Evolutionary conservation across 257 asterid species (phyloP).

Genomic region (Ligustrum vulgare): DNA sequence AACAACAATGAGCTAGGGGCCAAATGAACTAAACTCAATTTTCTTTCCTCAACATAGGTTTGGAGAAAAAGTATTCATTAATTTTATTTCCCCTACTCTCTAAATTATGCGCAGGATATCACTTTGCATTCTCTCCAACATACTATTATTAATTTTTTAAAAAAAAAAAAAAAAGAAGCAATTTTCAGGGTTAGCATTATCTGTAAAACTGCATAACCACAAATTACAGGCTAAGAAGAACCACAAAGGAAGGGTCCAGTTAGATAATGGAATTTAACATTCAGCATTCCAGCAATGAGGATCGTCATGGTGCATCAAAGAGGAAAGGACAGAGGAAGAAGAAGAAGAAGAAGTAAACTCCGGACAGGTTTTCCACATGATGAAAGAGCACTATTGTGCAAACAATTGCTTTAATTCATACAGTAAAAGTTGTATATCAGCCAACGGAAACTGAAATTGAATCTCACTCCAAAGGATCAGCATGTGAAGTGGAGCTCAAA

Average conservation of each 20-base stretch:
- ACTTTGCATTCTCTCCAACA: not conserved
- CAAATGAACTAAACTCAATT: not conserved
- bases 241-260: conserved; percentile 4
- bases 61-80: not conserved
- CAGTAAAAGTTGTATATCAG: not conserved
- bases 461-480: conserved; percentile 64
- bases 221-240: conserved; percentile 2
- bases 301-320: not conserved
- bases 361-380: not conserved
- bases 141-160: no score
- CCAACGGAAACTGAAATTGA: conserved; percentile 11
- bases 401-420: not conserved
- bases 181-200: not conserved
- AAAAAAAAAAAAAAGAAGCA: not conserved
- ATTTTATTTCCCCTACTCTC: not conserved
- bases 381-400: not conserved
- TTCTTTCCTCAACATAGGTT: not conserved
- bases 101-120: not conserved
- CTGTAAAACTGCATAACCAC: not conserved
- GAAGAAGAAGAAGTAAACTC: conserved; percentile 8
- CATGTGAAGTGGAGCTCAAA: conserved; percentile 42
- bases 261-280: conserved; percentile 8
- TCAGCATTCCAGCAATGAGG: not conserved
- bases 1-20: not conserved
- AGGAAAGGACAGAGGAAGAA: conserved; percentile 4